Base-by-base conservation (phyloP, 1,139 yeast genomes). In the Blastobotrys indianensis region DNA sequence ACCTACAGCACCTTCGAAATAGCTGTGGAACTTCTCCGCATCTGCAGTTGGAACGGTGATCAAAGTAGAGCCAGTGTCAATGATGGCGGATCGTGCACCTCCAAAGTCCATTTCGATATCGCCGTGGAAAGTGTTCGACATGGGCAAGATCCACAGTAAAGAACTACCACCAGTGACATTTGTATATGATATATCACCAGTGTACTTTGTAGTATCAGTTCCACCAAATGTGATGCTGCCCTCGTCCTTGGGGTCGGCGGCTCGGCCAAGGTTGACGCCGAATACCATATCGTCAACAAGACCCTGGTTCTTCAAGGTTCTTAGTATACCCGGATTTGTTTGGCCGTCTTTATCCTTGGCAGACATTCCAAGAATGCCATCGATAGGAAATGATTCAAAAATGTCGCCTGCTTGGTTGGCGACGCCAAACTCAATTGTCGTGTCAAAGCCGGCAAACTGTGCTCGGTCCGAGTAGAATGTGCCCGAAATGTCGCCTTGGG, bases 31-130 rank as follows among this genome's bases (percentile, higher is more conserved):
- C 23, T 52, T 62, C 36, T 70, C 55, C 1, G 86, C 85, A 56
- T 81, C 85, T 16, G 62, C 64, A n/a, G 73, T 63, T 2, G 85
- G 80, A 43, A 79, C 63, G 5, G 78, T 77, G 23, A 80, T 62
- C 2, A 82, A 75, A 0, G 86, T 80, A 1, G 86, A 80, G 13
- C 86, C 87, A 10, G 85, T 77, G 57, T 81, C 88, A 25, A 81
- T 67, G 37, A 80, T 69, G 4, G 79, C 81, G 3, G 65, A 58
- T 60, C 80, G 67, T 23, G 63, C 53, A 0, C 61, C 62, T 43
- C 57, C 56, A 47, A 73, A 72, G 3, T 56, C 52, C n/a, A 71
- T 64, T 31, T 53, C 50, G 25, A 58, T 54, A 3, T 64, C 65
- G 47, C 69, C 66, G 10, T 72, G 59, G 36, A 54, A 62, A 11